Conservation (phyloP, 2,329 filamentous ascomycete species). For the Exophiala viscosa region DNA sequence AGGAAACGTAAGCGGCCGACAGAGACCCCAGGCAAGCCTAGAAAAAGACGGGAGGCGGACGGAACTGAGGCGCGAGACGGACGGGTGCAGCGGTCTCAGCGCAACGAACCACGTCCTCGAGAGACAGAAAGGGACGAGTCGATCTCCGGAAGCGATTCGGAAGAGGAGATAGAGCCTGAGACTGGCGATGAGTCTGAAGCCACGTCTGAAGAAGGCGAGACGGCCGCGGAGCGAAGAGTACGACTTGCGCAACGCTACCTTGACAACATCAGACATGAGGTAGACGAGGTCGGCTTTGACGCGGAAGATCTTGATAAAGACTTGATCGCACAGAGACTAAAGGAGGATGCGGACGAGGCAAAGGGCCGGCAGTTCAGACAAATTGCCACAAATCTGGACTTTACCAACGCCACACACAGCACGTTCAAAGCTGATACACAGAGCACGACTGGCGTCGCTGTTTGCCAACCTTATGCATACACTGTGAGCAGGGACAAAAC, state of each 20-base stretch:
- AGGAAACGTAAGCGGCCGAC: slow-evolving; percentile 81
- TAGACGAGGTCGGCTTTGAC: slow-evolving; percentile 83
- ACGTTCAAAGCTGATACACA: slow-evolving; percentile 76
- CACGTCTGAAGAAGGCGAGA: slow-evolving; percentile 64
- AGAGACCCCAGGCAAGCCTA: slow-evolving; percentile 40
- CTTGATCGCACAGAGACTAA: slow-evolving; percentile 80
- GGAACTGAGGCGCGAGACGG: slow-evolving; percentile 44
- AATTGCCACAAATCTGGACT: slow-evolving; percentile 69
- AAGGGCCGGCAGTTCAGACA: slow-evolving; percentile 86
- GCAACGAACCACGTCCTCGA: slow-evolving; percentile 44
- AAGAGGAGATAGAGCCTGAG: slow-evolving; percentile 58
- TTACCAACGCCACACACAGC: slow-evolving; percentile 63
- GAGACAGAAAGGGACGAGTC: slow-evolving; percentile 61
- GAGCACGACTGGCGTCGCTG: slow-evolving; percentile 73
- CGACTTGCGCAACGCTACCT: slow-evolving; percentile 89
- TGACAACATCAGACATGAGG: slow-evolving; percentile 79
- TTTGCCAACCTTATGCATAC: slow-evolving; percentile 76
- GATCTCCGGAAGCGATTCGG: slow-evolving; percentile 80
- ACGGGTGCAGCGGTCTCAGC: slow-evolving; percentile 30
- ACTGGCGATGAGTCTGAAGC: slow-evolving; percentile 60
- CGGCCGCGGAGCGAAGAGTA: slow-evolving; percentile 79
- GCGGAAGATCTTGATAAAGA: slow-evolving; percentile 91
- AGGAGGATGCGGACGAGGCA: slow-evolving; percentile 86
- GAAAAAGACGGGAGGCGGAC: slow-evolving; percentile 44
- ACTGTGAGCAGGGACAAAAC: slow-evolving; percentile 81